These are phyloP conservation scores for Tephrocybe rancida DNA, from an alignment of 768 basidiomycete genomes.

Conservation along the genomic window DNA sequence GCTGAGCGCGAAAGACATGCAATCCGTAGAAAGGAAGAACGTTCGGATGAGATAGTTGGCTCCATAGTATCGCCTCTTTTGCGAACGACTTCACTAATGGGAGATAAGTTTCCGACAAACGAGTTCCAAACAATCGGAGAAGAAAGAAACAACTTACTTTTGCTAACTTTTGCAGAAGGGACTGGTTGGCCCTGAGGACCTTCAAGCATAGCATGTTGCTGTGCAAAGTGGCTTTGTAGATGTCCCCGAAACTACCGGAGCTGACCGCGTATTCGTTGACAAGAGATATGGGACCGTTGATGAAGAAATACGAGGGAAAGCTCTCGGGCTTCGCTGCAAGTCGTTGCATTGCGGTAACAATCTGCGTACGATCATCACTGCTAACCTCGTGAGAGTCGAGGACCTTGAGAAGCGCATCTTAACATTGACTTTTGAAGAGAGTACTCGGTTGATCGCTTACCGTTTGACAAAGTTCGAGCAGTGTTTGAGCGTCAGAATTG, in stretches of 20 bases:
- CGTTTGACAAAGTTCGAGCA: background rate
- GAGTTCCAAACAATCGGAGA: background rate
- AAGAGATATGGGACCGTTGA: background rate
- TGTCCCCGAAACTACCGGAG: background rate
- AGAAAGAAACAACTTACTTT: background rate
- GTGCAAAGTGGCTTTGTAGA: background rate
- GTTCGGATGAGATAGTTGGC: constrained; percentile 29
- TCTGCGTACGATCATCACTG: background rate
- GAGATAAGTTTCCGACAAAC: background rate
- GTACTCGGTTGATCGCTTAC: background rate
- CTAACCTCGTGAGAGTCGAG: background rate
- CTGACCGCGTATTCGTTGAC: background rate
- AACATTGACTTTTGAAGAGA: background rate
- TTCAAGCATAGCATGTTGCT: background rate
- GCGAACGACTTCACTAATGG: background rate
- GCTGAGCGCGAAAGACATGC: constrained; percentile 16
- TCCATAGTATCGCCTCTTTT: constrained; percentile 20
- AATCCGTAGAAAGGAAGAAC: constrained; percentile 30
- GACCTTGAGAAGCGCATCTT: background rate
- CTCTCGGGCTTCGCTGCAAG: background rate
- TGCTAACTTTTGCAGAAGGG: background rate
- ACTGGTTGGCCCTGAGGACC: background rate
- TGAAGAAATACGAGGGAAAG: background rate
- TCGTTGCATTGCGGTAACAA: background rate
- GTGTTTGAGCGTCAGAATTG: background rate